A percentile compares a stretch with the other conserved stretches of the same genome.
These are phyloP conservation scores for Anisodus acutangulus DNA, from an alignment of 257 asterid genomes.

Conservation along the genomic window DNA sequence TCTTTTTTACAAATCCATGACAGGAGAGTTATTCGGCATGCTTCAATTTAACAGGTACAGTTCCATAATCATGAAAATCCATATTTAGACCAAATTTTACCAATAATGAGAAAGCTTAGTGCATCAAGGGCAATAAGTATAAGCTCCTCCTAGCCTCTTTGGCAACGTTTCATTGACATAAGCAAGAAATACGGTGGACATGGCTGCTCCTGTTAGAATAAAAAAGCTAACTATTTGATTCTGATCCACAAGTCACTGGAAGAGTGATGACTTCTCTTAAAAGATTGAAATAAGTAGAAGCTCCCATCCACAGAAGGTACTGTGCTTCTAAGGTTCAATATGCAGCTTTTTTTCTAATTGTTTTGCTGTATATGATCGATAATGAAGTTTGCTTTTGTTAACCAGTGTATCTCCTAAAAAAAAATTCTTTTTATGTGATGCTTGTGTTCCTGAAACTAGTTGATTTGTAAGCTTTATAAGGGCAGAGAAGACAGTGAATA, in stretches of 20 bases:
- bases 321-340: neutral
- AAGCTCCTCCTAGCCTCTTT: constrained; percentile 12
- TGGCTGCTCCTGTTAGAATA: neutral
- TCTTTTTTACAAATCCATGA: constrained; percentile 3
- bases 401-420: neutral
- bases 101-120: neutral
- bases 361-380: neutral
- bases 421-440: neutral
- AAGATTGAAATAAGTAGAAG: neutral
- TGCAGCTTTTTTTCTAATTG: neutral
- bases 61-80: neutral
- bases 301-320: neutral
- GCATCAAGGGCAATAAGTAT: constrained; percentile 1
- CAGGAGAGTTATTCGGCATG: neutral
- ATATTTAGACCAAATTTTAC: constrained; percentile 2
- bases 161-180: neutral
- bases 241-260: constrained; percentile 9
- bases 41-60: neutral
- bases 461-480: neutral
- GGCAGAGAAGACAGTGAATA: neutral
- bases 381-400: neutral
- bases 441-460: constrained; percentile 15
- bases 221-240: neutral
- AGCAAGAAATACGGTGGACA: neutral
- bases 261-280: neutral